phyloP scores from a whole-genome alignment of 805 yeast species.

The Yarrowia osloensis region DNA sequence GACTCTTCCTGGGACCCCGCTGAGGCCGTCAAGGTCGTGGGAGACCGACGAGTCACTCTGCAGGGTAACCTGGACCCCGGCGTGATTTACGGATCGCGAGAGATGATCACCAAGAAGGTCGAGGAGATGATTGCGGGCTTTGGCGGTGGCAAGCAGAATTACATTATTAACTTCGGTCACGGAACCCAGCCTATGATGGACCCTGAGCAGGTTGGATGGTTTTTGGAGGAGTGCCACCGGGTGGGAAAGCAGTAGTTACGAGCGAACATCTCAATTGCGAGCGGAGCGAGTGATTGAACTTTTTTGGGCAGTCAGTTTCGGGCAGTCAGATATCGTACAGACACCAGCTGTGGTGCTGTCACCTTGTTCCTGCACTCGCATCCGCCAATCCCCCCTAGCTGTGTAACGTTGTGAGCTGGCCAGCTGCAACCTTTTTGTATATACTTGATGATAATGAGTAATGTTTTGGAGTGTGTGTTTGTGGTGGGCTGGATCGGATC shows the following conservation, averaged over 20 bases:
- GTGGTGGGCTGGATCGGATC: no score
- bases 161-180: slow-evolving; percentile 94
- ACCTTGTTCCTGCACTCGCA: no score
- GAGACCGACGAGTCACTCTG: slow-evolving; percentile 69
- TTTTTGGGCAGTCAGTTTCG: no score
- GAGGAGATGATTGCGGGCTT: slow-evolving; percentile 86
- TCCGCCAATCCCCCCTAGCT: no score
- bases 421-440: slow-evolving; percentile 1
- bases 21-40: slow-evolving; percentile 74
- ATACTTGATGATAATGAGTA: slow-evolving; percentile 24
- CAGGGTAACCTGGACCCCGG: slow-evolving; percentile 98
- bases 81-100: slow-evolving; percentile 85
- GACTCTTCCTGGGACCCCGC: slow-evolving; percentile 90
- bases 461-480: not conserved
- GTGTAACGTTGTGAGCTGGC: not conserved
- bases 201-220: slow-evolving; percentile 83
- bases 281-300: not conserved
- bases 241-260: slow-evolving; percentile 49
- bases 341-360: no score
- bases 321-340: no score
- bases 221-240: slow-evolving; percentile 84
- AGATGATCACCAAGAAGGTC: slow-evolving; percentile 74
- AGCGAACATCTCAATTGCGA: not conserved
- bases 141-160: slow-evolving; percentile 90
- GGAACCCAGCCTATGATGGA: slow-evolving; percentile 98